These are phyloP conservation scores for Mercurialis annua DNA, from an alignment of 345 rosid genomes.

Conservation along the genomic window DNA sequence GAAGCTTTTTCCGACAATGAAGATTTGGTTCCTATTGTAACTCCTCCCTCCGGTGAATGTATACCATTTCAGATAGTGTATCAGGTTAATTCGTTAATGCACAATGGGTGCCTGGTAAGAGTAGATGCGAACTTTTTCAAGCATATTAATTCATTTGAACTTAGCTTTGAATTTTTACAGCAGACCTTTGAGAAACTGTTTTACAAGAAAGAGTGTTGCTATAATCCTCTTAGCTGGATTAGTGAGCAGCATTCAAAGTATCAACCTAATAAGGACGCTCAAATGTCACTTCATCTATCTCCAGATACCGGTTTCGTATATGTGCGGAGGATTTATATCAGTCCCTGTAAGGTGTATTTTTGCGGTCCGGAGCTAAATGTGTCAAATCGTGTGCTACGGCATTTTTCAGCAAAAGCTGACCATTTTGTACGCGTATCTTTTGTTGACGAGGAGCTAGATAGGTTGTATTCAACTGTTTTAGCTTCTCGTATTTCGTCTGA, in stretches of 20 bases:
- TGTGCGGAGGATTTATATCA: slow-evolving; percentile 49
- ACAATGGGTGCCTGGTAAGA: slow-evolving; percentile 51
- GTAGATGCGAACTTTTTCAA: slow-evolving; percentile 42
- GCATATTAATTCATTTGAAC: slow-evolving; percentile 36
- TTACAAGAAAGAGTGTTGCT: slow-evolving; percentile 50
- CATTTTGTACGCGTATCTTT: slow-evolving; percentile 64
- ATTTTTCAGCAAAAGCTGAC: slow-evolving; percentile 25
- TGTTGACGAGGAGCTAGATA: slow-evolving; percentile 55
- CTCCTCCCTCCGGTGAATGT: slow-evolving; percentile 33
- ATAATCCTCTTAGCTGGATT: slow-evolving; percentile 56
- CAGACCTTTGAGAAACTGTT: slow-evolving; percentile 48
- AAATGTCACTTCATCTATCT: slow-evolving; percentile 30
- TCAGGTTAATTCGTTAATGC: slow-evolving; percentile 52
- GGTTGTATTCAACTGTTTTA: slow-evolving; percentile 55
- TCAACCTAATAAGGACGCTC: slow-evolving; percentile 18
- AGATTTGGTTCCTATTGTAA: slow-evolving; percentile 51
- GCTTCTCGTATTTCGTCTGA: slow-evolving; percentile 44
- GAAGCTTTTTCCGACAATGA: slow-evolving; percentile 32
- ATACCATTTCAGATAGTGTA: slow-evolving; percentile 49
- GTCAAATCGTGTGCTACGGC: slow-evolving; percentile 59
- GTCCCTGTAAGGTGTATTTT: slow-evolving; percentile 60
- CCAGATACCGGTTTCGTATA: slow-evolving; percentile 51
- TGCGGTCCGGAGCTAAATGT: slow-evolving; percentile 58
- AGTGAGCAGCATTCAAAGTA: slow-evolving; percentile 36
- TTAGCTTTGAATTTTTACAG: slow-evolving; percentile 25